Evolutionary conservation across 148 eudicot genomes (phyloP), one percentile per base, ranked within the genome.

Genomic region (Talinum fruticosum): DNA sequence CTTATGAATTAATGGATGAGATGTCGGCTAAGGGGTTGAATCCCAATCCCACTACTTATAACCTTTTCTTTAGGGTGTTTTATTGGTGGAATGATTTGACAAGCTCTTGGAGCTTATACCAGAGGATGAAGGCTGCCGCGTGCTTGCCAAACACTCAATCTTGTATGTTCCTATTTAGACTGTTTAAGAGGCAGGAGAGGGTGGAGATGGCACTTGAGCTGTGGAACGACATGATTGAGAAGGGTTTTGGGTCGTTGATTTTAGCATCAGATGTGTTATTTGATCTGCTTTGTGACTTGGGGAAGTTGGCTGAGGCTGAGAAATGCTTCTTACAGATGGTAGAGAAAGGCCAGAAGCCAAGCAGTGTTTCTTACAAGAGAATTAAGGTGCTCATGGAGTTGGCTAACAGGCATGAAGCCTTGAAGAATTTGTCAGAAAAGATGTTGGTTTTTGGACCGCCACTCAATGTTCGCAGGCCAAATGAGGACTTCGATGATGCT

Each of bases 311-410:
- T 33, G 96, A 89, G 72, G 97, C 88, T 0, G 97, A 92, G 87
- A 84, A 71, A 74, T 92, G 93, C 69, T 94, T 94, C 79, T 79
- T 90, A 90, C 85, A 94, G 86, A 92, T 94, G 98, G 85, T 89
- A 67, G 89, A 92, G 76, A 94, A 90, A 69, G 92, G 98, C 34
- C 93, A 89, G 59, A 92, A 81, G 81, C 96, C 98, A 3, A 94
- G 98, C 81, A 86, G 79, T 82, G 90, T 91, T 15, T 84, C 96
- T 0, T 94, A 86, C 73, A 89, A 82, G 86, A 90, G 98, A 85
- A 90, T 94, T 75, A 94, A 90, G 84, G 96, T 94, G 82, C 92
- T 94, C 18, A 87, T 94, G 97, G 98, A 92, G 79, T 79, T 92
- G 83, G 93, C 97, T 38, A 90, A 92, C 23, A 88, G 77, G 82